A percentile compares a stretch with the other conserved stretches of the same genome.
These are phyloP conservation scores for Eucalyptus albens DNA, from an alignment of 345 rosid genomes.

Conservation along the genomic window DNA sequence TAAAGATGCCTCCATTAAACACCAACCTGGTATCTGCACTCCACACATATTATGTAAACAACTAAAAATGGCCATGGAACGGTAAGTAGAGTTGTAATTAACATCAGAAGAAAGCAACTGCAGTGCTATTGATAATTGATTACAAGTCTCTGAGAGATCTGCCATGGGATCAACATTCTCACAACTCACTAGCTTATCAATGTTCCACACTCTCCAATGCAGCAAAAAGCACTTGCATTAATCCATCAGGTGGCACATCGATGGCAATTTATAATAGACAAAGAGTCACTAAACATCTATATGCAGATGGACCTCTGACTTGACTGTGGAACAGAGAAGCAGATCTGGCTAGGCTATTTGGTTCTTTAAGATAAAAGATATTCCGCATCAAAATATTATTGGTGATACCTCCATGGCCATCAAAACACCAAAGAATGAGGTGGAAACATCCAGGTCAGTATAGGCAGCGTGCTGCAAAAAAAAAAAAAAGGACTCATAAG, in stretches of 20 bases:
- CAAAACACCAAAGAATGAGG: conserved; percentile 97
- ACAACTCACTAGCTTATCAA: background rate
- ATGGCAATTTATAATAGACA: background rate
- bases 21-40: background rate
- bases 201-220: background rate
- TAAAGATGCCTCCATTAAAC: background rate
- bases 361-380: background rate
- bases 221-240: background rate
- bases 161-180: background rate
- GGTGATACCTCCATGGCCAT: conserved; percentile 93
- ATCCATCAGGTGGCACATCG: background rate
- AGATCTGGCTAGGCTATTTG: background rate
- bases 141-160: background rate
- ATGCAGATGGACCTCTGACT: background rate
- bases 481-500: background rate
- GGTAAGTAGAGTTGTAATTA: background rate
- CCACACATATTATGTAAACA: background rate
- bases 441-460: conserved; percentile 63
- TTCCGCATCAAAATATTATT: background rate
- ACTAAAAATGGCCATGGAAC: background rate
- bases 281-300: background rate
- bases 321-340: background rate
- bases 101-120: background rate
- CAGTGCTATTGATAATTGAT: background rate
- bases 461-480: conserved; percentile 62